Conservation (phyloP, 768 basidiomycete genomes). For the Clitopilus passeckerianus region DNA sequence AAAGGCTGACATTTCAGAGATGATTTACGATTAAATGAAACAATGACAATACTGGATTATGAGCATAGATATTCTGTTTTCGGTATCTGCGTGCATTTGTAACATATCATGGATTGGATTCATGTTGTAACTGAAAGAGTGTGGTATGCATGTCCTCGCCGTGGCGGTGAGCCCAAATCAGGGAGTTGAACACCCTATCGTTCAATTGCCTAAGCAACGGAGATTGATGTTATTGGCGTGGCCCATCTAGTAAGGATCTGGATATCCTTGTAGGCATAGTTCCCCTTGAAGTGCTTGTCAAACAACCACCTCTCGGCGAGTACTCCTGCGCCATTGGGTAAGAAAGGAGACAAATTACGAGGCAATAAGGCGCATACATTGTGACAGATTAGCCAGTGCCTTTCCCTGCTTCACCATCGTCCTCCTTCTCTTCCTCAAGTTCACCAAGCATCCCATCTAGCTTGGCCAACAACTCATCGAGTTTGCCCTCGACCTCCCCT, state of each 20-base stretch:
- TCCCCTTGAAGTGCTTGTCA: too few species aligned
- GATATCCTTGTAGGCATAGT: too few species aligned
- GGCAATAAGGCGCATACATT: neutral
- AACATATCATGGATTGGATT: neutral
- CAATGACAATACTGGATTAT: neutral
- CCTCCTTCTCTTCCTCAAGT: neutral
- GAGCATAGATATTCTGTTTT: neutral
- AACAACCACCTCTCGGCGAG: too few species aligned
- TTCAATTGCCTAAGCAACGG: too few species aligned
- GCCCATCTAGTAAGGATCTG: too few species aligned
- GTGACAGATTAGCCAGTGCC: neutral
- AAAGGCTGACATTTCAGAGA: slow-evolving; percentile 12
- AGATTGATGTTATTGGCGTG: too few species aligned
- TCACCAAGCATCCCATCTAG: slow-evolving; percentile 46
- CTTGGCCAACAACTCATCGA: slow-evolving; percentile 57
- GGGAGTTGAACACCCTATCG: too few species aligned
- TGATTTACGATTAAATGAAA: neutral
- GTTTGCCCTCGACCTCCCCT: slow-evolving; percentile 50
- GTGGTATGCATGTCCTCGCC: neutral
- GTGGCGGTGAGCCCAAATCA: too few species aligned
- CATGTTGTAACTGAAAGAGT: too few species aligned
- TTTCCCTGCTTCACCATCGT: neutral
- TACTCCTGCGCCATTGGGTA: too few species aligned
- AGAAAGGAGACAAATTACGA: too few species aligned
- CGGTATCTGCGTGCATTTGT: neutral